These are phyloP conservation scores for Steccherinum ochraceum DNA, from an alignment of 768 basidiomycete genomes.

Conservation along the genomic window DNA sequence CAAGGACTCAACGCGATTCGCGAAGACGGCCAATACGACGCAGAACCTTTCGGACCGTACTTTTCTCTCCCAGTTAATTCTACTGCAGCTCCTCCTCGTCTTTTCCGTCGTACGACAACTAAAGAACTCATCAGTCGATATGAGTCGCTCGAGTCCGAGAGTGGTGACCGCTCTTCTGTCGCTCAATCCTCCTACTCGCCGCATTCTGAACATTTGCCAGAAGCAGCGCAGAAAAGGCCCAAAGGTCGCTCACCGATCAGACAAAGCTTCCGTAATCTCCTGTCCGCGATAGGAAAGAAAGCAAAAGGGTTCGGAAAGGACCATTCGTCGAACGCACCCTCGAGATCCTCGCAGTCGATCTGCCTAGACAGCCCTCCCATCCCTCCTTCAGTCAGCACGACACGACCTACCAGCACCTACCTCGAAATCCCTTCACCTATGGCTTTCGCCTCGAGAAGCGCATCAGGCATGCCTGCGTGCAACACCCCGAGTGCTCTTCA, in stretches of 20 bases:
- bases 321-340: not conserved
- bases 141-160: conserved; percentile 33
- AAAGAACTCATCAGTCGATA: conserved; percentile 49
- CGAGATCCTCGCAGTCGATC: not conserved
- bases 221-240: conserved; percentile 20
- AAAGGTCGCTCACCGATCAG: conserved; percentile 51
- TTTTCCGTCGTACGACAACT: conserved; percentile 27
- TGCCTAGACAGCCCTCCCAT: not conserved
- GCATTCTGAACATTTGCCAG: not conserved
- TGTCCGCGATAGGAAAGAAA: conserved; percentile 55
- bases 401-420: conserved; percentile 1
- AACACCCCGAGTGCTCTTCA: conserved; percentile 15
- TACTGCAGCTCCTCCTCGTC: not conserved
- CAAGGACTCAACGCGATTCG: not conserved
- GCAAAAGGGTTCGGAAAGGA: conserved; percentile 1
- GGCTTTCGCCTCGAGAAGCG: not conserved
- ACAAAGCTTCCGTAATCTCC: conserved; percentile 56
- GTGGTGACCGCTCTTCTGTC: not conserved
- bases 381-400: not conserved
- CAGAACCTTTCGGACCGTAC: conserved; percentile 11
- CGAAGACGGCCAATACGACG: conserved; percentile 1
- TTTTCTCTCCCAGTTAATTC: conserved; percentile 10
- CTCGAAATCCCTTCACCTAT: conserved; percentile 5
- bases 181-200: conserved; percentile 7
- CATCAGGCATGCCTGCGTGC: conserved; percentile 16